Conservation (phyloP, 2,329 filamentous ascomycete genomes). For the Fusarium annulatum region DNA sequence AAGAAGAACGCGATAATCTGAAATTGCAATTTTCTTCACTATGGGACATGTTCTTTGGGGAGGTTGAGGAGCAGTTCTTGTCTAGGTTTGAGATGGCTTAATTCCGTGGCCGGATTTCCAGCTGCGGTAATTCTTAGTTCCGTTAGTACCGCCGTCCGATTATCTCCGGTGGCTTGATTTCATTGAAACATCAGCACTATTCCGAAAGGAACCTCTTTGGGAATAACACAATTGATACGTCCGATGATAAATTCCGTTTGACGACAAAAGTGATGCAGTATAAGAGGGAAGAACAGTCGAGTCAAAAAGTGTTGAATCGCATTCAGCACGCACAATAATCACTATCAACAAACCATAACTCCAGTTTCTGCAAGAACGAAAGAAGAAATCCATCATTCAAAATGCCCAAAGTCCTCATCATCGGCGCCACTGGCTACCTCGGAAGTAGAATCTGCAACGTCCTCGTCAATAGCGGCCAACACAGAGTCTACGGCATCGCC, state of each 20-base stretch:
- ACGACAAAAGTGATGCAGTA: rapidly evolving
- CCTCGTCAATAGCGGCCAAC: neutral
- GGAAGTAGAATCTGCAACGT: neutral
- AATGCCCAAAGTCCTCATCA: neutral
- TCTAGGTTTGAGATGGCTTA: neutral
- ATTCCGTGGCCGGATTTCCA: neutral
- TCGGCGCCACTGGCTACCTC: neutral
- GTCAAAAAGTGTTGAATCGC: neutral
- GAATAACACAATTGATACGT: neutral
- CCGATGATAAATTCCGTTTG: neutral
- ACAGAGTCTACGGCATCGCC: neutral
- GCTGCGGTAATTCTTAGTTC: neutral
- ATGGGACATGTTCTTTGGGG: neutral
- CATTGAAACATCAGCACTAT: neutral
- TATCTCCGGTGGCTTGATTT: neutral
- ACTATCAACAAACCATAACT: too few relatives aligned
- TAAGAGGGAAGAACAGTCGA: neutral
- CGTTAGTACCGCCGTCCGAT: neutral
- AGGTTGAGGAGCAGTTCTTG: neutral
- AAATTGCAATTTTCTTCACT: neutral
- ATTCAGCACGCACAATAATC: neutral
- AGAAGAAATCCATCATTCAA: rapidly evolving
- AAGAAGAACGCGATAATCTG: neutral
- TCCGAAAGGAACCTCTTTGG: neutral
- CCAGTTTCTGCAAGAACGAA: too few relatives aligned